Percentiles rank a stretch among this genome's conserved stretches.
These are phyloP conservation scores for Hypoxylon sp. DNA, from an alignment of 2,329 filamentous ascomycete genomes.

Conservation along the genomic window DNA sequence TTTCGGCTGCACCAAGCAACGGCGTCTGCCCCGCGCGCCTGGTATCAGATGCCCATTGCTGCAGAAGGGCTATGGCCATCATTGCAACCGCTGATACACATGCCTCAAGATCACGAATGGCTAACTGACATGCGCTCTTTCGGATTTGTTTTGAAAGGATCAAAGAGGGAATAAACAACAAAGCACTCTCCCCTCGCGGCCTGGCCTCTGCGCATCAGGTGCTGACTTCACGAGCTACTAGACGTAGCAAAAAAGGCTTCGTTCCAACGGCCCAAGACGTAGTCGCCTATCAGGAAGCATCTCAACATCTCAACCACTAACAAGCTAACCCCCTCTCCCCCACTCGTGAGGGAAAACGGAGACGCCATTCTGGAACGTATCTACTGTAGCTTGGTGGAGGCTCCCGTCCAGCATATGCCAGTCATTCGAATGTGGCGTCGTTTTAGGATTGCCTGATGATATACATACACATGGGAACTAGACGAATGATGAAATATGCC, in stretches of 20 bases:
- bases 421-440: constrained; percentile 41
- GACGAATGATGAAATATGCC: constrained; percentile 19
- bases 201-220: constrained; percentile 26
- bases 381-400: constrained; percentile 32
- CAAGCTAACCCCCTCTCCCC: constrained; percentile 15
- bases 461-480: constrained; percentile 21
- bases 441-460: constrained; percentile 37
- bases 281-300: constrained; percentile 3
- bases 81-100: constrained; percentile 25
- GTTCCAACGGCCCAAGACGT: neutral
- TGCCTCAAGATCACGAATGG: constrained; percentile 39
- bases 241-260: constrained; percentile 1
- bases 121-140: constrained; percentile 22
- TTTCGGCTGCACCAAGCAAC: constrained; percentile 33
- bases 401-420: constrained; percentile 43
- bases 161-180: constrained; percentile 25
- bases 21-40: constrained; percentile 39
- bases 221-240: constrained; percentile 24
- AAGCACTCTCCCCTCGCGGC: constrained; percentile 6
- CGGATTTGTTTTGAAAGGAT: neutral
- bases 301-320: constrained; percentile 11
- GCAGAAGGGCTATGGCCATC: constrained; percentile 17
- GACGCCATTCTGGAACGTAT: constrained; percentile 32
- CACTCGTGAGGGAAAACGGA: constrained; percentile 13
- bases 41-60: constrained; percentile 42